Evolutionary conservation across 306 rosid species (phyloP), one percentile per base, ranked within the genome.

Genomic region (Chamaecrista fasciculata): DNA sequence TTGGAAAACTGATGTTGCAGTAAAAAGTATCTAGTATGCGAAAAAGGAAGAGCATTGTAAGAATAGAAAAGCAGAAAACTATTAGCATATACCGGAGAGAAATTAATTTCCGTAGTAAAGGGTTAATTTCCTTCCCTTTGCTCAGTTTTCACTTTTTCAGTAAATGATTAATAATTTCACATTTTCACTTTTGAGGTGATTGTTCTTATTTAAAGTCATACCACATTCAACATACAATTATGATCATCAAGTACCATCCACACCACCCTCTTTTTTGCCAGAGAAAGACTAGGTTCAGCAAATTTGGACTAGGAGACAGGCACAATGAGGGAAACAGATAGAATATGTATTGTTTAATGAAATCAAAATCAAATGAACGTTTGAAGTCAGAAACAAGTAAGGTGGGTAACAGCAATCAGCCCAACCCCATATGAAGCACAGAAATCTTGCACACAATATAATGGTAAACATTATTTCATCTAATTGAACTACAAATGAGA

Each of bases 1-100:
- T 80, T 47, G 56, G 33, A 6, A 80, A 50, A 36, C n/a, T 18
- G 0, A 11, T 24, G 47, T 62, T 66, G 23, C 11, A 29, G 36
- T 10, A 59, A 48, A 5, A 11, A 1, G 36, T 9, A 6, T 21
- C 29, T 57, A 19, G 40, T 47, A 36, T 24, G 66, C 20, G 51
- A 44, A 59, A 15, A 49, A 55, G 61, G 25, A 37, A 65, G 21
- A 16, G 28, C 39, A 63, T 39, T n/a, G 48, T 25, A 51, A 58
- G 9, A 31, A 23, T 37, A 42, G 4, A 65, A 33, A 50, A 65
- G 39, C 31, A 16, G 0, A n/a, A 18, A 11, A 21, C 16, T 1
- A 44, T 8, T 36, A 47, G 29, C 33, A 16, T 74, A 44, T n/a
- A n/a, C n/a, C n/a, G n/a, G n/a, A 18, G 19, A 21, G 16, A 18